phyloP scores from a whole-genome alignment of 2,329 filamentous ascomycete species.

The Diaporthe batatas region DNA sequence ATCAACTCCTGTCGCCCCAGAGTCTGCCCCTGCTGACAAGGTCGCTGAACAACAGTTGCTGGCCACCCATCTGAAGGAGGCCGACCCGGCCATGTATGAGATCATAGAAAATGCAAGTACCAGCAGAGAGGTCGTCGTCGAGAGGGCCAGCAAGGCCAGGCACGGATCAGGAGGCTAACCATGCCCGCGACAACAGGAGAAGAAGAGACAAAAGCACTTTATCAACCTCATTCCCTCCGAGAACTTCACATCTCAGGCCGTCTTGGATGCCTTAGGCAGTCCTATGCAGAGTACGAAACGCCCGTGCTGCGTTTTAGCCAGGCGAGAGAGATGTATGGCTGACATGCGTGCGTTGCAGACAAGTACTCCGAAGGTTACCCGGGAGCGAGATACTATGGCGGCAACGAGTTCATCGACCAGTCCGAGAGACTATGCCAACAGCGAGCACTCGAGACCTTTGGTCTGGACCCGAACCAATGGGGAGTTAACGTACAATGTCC shows the following conservation, averaged over 20 bases:
- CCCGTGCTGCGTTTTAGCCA: conserved; percentile 19
- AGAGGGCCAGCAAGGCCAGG: background rate
- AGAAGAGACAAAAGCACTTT: conserved; percentile 95
- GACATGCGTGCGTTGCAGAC: conserved; percentile 65
- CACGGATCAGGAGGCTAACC: conserved; percentile 11
- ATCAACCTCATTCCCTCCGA: conserved; percentile 97
- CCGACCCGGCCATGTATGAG: conserved; percentile 87
- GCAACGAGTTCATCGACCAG: conserved; percentile 95
- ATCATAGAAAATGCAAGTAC: conserved; percentile 87
- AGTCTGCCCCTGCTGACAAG: conserved; percentile 41
- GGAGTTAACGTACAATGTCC: conserved; percentile 94
- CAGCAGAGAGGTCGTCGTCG: too few relatives aligned
- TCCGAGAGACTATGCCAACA: conserved; percentile 91
- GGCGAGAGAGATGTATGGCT: conserved; percentile 44
- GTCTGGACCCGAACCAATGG: conserved; percentile 87
- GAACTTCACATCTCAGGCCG: conserved; percentile 94
- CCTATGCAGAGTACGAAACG: conserved; percentile 84
- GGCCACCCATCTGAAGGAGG: conserved; percentile 81
- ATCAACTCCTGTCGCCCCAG: conserved; percentile 39
- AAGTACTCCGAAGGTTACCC: conserved; percentile 99
- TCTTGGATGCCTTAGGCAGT: conserved; percentile 91
- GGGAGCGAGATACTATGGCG: conserved; percentile 95
- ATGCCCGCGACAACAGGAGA: conserved; percentile 74
- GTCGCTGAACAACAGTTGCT: conserved; percentile 72
- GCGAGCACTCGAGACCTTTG: conserved; percentile 89